Evolutionary conservation across 192 early-diverging fungal genomes (phyloP), one percentile per base, ranked within the genome.

Genomic region (Phlyctochytrium arcticum): DNA sequence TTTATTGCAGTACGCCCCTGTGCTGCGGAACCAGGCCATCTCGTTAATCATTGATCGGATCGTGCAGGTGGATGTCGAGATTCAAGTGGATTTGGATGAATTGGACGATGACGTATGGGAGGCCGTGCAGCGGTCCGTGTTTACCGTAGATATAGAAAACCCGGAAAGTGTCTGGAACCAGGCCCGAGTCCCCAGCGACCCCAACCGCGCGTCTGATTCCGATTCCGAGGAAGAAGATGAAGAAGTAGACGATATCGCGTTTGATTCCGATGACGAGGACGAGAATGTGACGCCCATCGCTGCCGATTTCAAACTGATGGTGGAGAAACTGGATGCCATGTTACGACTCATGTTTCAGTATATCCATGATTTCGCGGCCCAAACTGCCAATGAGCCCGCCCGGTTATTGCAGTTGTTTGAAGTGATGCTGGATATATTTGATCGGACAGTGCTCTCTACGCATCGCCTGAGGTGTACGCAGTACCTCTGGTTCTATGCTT

Each of bases 391-490:
- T 19, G 66, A 62, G 24, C 36, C 48, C 31, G 67, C 75, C 31
- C 66, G 73, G 24, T 81, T 87, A 27, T 69, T n/a, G n/a, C n/a
- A n/a, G n/a, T n/a, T 93, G 15, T 93, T 89, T 57, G 55, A 82
- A 19, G 70, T 75, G 10, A 69, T 95, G 35, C 65, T 97, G 15
- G 82, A 85, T 23, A 80, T 93, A 29, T 98, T 97, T 70, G 87
- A 89, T 54, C 74, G 82, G 21, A 80, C 83, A 2, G 80, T 96
- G 24, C 68, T 97, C 21, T 86, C 89, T 3, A 98, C 95, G 0
- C 89, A 94, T 68, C 89, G 89, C 60, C 90, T 90, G 39, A 86
- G 92, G 32, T 92, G 93, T 73, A 90, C 89, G 6, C 96, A 98
- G 72, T 98, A 97, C 57, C 61, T 96, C 24, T 69, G 93, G 26